Percentiles rank a stretch among this genome's conserved stretches.
Evolutionary conservation across 306 rosid genomes (phyloP).

Genomic region (Alnus glutinosa): DNA sequence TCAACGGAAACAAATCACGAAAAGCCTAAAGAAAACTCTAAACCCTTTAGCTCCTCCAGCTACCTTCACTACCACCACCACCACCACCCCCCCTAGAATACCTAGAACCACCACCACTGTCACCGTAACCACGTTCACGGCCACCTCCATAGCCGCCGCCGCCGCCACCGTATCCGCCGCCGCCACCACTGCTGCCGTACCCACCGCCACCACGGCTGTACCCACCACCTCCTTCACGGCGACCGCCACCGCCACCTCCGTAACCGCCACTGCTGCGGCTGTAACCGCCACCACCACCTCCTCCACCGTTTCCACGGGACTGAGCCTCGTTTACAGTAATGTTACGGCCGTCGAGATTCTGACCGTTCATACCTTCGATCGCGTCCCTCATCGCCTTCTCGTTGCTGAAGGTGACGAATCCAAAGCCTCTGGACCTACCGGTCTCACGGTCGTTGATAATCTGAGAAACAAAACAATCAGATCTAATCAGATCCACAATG

Average conservation of each 20-base stretch:
- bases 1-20: not conserved
- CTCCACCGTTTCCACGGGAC: slow-evolving; percentile 65
- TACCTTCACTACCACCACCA: slow-evolving; percentile 39
- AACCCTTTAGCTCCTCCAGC: slow-evolving; percentile 63
- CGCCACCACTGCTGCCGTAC: slow-evolving; percentile 35
- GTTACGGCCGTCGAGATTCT: slow-evolving; percentile 77
- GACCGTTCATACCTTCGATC: slow-evolving; percentile 89
- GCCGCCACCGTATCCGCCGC: slow-evolving; percentile 39
- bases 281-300: slow-evolving; percentile 35
- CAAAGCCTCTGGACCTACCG: slow-evolving; percentile 90
- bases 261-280: slow-evolving; percentile 48
- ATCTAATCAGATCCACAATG: slow-evolving; percentile 22
- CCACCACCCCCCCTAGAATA: slow-evolving; percentile 25
- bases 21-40: not conserved
- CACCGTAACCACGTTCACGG: slow-evolving; percentile 25
- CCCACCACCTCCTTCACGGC: slow-evolving; percentile 31
- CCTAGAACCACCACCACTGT: slow-evolving; percentile 30
- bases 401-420: slow-evolving; percentile 78
- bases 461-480: slow-evolving; percentile 11
- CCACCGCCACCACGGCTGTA: slow-evolving; percentile 36
- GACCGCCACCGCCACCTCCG: slow-evolving; percentile 37
- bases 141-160: slow-evolving; percentile 11
- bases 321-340: slow-evolving; percentile 96
- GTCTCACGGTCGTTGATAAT: slow-evolving; percentile 92
- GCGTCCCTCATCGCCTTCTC: slow-evolving; percentile 83